Evolutionary conservation across 768 basidiomycete species (phyloP).

Genomic region (Lyophyllum atratum): DNA sequence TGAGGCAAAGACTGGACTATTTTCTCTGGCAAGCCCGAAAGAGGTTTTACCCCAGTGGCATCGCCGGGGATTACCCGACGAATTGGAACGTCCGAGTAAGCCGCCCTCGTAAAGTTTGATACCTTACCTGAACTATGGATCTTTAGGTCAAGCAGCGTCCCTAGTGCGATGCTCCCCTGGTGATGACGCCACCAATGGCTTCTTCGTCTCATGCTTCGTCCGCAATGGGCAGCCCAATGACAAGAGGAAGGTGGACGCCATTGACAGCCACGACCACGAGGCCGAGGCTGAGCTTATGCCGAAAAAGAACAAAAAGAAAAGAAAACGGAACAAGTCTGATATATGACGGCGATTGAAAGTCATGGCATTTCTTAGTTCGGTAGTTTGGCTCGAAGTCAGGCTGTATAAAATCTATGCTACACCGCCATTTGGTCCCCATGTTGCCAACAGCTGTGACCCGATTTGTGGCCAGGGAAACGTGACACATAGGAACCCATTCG

Average conservation of each 20-base stretch:
- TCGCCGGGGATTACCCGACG: slow-evolving; percentile 72
- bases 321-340: slow-evolving; percentile 9
- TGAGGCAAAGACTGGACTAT: slow-evolving; percentile 62
- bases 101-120: slow-evolving; percentile 2
- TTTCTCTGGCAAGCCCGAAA: slow-evolving; percentile 64
- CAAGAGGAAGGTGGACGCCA: slow-evolving; percentile 26
- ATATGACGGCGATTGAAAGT: not conserved
- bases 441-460: too few species aligned
- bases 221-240: slow-evolving; percentile 16
- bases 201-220: slow-evolving; percentile 96
- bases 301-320: slow-evolving; percentile 24
- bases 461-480: too few species aligned
- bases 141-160: slow-evolving; percentile 54
- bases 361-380: not conserved
- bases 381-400: slow-evolving; percentile 1
- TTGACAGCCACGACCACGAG: slow-evolving; percentile 18
- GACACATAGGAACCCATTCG: too few species aligned
- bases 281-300: slow-evolving; percentile 5
- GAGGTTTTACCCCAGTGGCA: slow-evolving; percentile 83
- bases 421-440: too few species aligned
- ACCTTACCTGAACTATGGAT: slow-evolving; percentile 3
- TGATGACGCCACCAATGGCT: slow-evolving; percentile 92
- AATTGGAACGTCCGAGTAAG: slow-evolving; percentile 59
- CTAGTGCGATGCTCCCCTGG: slow-evolving; percentile 75
- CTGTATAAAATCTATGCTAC: slow-evolving; percentile 13